A percentile compares a stretch with the other conserved stretches of the same genome.
Evolutionary conservation across 1,139 yeast genomes (phyloP).

Genomic region (Debaryomycetaceae sp.): DNA sequence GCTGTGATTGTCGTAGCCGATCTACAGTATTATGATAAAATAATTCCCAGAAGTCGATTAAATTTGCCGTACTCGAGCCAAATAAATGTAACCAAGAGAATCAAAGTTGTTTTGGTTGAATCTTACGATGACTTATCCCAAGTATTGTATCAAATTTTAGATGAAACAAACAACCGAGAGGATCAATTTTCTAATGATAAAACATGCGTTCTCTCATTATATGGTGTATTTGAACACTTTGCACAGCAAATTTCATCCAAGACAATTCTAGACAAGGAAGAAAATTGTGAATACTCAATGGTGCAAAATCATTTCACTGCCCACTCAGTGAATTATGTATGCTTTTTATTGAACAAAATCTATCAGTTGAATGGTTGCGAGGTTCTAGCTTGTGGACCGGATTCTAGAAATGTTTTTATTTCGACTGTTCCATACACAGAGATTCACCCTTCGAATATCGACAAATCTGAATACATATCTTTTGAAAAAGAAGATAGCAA

Average conservation of each 20-base stretch:
- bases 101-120: constrained; percentile 7
- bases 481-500: not conserved
- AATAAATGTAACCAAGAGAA: constrained; percentile 3
- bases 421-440: not conserved
- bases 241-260: not conserved
- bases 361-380: constrained; percentile 3
- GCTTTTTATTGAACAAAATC: constrained; percentile 7
- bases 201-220: constrained; percentile 1
- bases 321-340: constrained; percentile 6
- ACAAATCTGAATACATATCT: not conserved
- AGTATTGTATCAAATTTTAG: not conserved
- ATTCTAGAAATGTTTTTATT: not conserved
- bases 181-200: too few relatives aligned
- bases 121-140: constrained; percentile 7
- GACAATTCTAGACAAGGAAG: not conserved
- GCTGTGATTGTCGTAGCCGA: constrained; percentile 9
- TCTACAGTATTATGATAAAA: constrained; percentile 3
- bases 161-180: too few relatives aligned
- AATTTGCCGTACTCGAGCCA: constrained; percentile 1
- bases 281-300: constrained; percentile 1
- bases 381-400: constrained; percentile 5
- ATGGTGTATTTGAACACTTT: constrained; percentile 9
- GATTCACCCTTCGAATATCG: not conserved
- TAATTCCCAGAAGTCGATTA: not conserved
- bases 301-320: constrained; percentile 3